These are phyloP conservation scores for Coleophoma crateriformis DNA, from an alignment of 2,329 filamentous ascomycete species.

Conservation along the genomic window DNA sequence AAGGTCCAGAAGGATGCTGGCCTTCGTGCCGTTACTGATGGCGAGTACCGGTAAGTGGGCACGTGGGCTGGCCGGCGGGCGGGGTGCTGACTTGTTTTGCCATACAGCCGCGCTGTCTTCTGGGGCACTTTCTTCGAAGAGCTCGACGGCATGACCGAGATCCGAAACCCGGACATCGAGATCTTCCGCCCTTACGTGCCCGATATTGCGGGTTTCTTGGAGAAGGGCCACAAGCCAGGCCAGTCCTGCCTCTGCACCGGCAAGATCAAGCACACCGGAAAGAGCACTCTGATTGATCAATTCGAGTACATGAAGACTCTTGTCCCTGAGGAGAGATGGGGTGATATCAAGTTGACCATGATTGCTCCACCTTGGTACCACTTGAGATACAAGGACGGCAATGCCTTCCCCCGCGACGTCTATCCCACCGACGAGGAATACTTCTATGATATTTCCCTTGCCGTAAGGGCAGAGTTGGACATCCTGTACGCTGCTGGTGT, in stretches of 20 bases:
- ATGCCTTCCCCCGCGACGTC: conserved; percentile 44
- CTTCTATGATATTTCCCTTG: conserved; percentile 47
- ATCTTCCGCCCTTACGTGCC: conserved; percentile 33
- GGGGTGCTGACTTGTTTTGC: neutral
- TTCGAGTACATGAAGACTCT: conserved; percentile 51
- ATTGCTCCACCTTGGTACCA: conserved; percentile 68
- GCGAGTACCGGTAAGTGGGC: conserved; percentile 39
- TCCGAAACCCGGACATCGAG: conserved; percentile 28
- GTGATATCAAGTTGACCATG: conserved; percentile 65
- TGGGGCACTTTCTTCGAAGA: conserved; percentile 23
- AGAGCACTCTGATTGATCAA: conserved; percentile 35
- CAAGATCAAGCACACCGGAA: conserved; percentile 39
- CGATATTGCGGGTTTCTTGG: conserved; percentile 36
- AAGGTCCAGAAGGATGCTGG: conserved; percentile 52
- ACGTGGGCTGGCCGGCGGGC: neutral
- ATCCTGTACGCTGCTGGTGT: conserved; percentile 50
- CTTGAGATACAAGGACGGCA: conserved; percentile 50
- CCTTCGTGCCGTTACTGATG: conserved; percentile 51
- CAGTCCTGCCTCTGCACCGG: conserved; percentile 39
- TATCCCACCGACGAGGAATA: conserved; percentile 49
- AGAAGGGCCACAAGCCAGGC: conserved; percentile 39
- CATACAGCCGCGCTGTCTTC: conserved; percentile 18
- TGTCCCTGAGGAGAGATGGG: conserved; percentile 56
- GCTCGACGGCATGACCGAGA: conserved; percentile 21
- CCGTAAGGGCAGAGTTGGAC: conserved; percentile 45